phyloP scores from a whole-genome alignment of 164 flowering plant species.

The Nymphaea thermarum region DNA sequence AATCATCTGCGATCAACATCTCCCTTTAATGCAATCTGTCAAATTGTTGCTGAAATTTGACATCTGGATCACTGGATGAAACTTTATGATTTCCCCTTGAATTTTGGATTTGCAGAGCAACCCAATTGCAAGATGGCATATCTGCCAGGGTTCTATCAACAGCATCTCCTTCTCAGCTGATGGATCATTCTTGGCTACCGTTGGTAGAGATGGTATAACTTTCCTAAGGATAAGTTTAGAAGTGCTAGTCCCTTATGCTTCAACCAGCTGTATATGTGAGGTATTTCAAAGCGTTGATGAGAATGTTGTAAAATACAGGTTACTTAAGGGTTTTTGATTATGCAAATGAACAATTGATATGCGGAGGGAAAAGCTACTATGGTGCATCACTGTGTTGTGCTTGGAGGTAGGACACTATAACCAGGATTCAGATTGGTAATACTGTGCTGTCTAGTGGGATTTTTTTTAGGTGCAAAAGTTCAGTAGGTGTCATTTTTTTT shows the following conservation, averaged over 20 bases:
- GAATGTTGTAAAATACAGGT: slow-evolving; percentile 36
- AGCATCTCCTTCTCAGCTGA: slow-evolving; percentile 72
- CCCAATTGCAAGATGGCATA: slow-evolving; percentile 96
- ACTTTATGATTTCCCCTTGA: not conserved
- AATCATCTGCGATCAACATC: no score
- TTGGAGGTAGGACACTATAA: slow-evolving; percentile 55
- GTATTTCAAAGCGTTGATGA: not conserved
- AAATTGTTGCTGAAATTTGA: no score
- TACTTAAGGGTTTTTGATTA: slow-evolving; percentile 86
- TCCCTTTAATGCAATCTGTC: no score
- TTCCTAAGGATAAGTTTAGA: not conserved
- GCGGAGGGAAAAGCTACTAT: slow-evolving; percentile 95
- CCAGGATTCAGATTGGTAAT: no score
- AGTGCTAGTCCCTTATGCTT: no score
- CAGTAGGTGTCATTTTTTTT: no score
- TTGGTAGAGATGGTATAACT: slow-evolving; percentile 87
- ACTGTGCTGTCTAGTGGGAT: no score
- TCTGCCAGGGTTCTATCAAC: slow-evolving; percentile 87
- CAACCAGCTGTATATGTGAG: no score
- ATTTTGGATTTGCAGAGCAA: slow-evolving; percentile 51
- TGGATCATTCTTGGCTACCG: slow-evolving; percentile 76
- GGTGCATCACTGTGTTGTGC: slow-evolving; percentile 95
- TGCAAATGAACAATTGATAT: slow-evolving; percentile 71
- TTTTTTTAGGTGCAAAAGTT: no score
- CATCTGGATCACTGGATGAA: no score